Percentiles rank a stretch among this genome's conserved stretches.
phyloP scores from a whole-genome alignment of 176 grass and related monocot genomes.

The Oryza punctata region DNA sequence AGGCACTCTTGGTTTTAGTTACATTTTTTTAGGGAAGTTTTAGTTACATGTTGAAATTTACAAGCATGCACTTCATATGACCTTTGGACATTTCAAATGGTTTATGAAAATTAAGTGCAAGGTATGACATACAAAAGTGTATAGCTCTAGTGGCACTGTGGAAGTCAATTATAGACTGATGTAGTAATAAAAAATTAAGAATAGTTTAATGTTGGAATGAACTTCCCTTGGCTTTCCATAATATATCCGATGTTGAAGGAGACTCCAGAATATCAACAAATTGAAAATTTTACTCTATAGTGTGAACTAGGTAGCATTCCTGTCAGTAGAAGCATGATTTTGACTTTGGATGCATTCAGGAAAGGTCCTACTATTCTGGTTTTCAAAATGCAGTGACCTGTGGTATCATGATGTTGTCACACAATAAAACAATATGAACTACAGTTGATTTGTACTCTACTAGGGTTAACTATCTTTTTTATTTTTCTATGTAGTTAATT shows the following conservation, averaged over 20 bases:
- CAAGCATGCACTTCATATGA: neutral
- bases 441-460: neutral
- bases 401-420: neutral
- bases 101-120: neutral
- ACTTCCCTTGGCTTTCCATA: neutral
- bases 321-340: neutral
- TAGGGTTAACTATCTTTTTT: neutral
- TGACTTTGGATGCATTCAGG: neutral
- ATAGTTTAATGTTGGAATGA: neutral
- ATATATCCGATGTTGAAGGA: neutral
- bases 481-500: neutral
- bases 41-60: neutral
- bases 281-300: neutral
- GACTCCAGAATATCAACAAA: neutral
- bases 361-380: neutral
- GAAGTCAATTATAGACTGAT: conserved; percentile 9
- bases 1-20: conserved; percentile 13
- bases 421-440: conserved; percentile 10
- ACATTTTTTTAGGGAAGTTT: neutral
- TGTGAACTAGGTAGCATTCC: neutral
- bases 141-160: neutral
- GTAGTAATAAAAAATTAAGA: neutral
- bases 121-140: neutral
- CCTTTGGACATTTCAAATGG: conserved; percentile 7
- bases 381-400: neutral